Evolutionary conservation across 768 basidiomycete genomes (phyloP).

Genomic region (Lentinus tigrinus): DNA sequence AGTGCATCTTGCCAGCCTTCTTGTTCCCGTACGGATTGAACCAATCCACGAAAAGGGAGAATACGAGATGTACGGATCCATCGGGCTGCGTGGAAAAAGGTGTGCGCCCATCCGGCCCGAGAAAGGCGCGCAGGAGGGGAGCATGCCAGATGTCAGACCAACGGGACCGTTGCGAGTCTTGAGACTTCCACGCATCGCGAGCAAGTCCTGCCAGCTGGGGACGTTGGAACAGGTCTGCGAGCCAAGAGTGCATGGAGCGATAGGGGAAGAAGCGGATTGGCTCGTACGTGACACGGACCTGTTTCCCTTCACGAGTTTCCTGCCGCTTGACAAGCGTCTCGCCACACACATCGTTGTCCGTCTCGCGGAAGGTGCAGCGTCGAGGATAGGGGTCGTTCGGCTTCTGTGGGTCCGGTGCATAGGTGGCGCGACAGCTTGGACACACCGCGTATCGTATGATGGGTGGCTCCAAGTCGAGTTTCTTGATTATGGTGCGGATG

Average conservation of each 20-base stretch:
- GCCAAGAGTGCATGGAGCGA: conserved; percentile 12
- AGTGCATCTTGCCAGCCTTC: conserved; percentile 9
- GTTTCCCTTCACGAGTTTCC: neutral
- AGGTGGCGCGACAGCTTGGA: conserved; percentile 7
- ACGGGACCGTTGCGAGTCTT: neutral
- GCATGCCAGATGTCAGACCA: conserved; percentile 16
- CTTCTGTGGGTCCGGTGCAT: neutral
- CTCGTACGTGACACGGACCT: neutral
- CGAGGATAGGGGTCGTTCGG: conserved; percentile 1
- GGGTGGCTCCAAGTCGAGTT: conserved; percentile 6
- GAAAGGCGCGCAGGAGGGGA: conserved; percentile 9
- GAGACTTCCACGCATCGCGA: neutral
- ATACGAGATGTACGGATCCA: conserved; percentile 10
- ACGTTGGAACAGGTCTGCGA: conserved; percentile 12
- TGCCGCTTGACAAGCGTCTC: neutral
- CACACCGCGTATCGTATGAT: conserved; percentile 4
- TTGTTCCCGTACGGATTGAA: conserved; percentile 19
- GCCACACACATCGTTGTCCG: neutral
- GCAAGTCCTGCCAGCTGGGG: conserved; percentile 6
- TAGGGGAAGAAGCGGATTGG: conserved; percentile 1
- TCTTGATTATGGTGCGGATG: neutral
- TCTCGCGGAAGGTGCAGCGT: neutral
- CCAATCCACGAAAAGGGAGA: conserved; percentile 15
- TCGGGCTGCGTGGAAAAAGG: neutral
- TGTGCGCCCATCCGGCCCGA: conserved; percentile 4